These are phyloP conservation scores for bread wheat (Triticum aestivum) DNA, from an alignment of 176 grass and related monocot genomes.

Conservation along the genomic window DNA sequence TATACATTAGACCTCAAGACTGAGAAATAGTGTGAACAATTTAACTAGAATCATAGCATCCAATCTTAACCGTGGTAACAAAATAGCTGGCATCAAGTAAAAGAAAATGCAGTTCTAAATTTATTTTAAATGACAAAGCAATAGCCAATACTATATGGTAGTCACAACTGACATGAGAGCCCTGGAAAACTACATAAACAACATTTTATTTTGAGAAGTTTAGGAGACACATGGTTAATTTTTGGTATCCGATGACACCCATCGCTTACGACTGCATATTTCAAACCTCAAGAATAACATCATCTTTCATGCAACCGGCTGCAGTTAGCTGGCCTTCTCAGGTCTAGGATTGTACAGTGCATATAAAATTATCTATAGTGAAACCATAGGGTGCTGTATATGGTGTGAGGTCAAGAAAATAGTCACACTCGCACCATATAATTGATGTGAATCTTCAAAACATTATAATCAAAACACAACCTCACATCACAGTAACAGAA, in stretches of 20 bases:
- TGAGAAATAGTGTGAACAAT: neutral
- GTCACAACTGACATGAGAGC: neutral
- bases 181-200: neutral
- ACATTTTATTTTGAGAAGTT: neutral
- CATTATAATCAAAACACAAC: neutral
- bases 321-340: neutral
- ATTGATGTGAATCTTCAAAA: neutral
- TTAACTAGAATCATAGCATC: neutral
- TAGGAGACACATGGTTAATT: neutral
- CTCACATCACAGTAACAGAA: neutral
- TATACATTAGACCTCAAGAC: constrained; percentile 9
- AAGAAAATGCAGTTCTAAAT: constrained; percentile 12
- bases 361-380: neutral
- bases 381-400: neutral
- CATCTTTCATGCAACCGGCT: neutral
- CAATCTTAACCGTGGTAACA: neutral
- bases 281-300: neutral
- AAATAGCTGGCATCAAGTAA: neutral
- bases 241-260: neutral
- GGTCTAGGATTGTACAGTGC: neutral
- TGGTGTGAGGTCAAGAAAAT: neutral
- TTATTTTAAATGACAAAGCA: neutral
- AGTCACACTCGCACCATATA: neutral
- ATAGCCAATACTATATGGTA: neutral
- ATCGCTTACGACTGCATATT: neutral